Evolutionary conservation across 2,329 filamentous ascomycete species (phyloP), one percentile per base, ranked within the genome.

Genomic region (Ophiostoma australiae): DNA sequence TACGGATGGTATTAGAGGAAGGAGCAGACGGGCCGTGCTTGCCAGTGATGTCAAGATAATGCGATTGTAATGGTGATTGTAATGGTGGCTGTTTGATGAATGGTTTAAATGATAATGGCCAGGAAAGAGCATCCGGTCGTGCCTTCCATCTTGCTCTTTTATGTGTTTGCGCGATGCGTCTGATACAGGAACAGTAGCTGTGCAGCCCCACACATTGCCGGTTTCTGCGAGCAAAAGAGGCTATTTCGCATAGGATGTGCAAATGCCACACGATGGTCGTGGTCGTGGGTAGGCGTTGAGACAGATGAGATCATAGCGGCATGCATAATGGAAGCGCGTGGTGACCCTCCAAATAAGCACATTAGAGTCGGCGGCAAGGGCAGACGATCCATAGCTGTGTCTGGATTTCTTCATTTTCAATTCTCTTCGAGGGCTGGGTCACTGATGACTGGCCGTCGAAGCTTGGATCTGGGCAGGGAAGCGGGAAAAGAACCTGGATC

Each of bases 121-220:
- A 31, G 61, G 61, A 20, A 65, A 23, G 65, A 70, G 69, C 33
- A 23, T 17, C 23, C 7, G 55, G 52, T 17, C 37, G 66, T 44
- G 52, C 58, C 67, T 69, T 69, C 66, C 31, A n/a, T 66, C 31
- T 23, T 23, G 23, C 23, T 58, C 67, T 55, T 52, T 65, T 68
- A 70, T 70, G 69, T 61, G 8, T n/a, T 8, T 31, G 31, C 61
- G 35, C 27, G 33, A 65, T 31, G 31, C 31, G 31, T 35, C 33
- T 58, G 44, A 48, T 7, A 20, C 44, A 48, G 17, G 44, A 20
- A 63, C 58, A 63, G 31, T 23, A 58, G 52, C 52, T n/a, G 6
- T 33, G 27, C 58, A 31, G 23, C 58, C 27, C 58, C 58, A 63
- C 27, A 33, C 23, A 17, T 33, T 31, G 6, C n/a, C 10, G 23